These are phyloP conservation scores for Populus tomentosa DNA, from an alignment of 441 rosid genomes.

Conservation along the genomic window DNA sequence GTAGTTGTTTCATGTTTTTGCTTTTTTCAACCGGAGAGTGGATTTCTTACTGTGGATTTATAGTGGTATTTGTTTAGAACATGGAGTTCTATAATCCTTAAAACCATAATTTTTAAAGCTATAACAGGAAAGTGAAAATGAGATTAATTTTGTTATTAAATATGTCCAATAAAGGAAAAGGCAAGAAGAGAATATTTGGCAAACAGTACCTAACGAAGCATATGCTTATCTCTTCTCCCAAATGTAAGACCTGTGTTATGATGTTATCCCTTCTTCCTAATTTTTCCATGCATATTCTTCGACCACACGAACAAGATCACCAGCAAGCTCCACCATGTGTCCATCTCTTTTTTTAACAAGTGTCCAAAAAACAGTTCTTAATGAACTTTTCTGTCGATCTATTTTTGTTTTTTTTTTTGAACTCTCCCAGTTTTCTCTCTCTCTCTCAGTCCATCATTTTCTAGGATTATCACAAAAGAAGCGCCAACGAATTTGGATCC, in stretches of 20 bases:
- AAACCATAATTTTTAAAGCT: no score
- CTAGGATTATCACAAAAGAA: background rate
- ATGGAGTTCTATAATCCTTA: no score
- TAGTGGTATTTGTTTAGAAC: no score
- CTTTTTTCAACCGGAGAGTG: no score
- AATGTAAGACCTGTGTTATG: no score
- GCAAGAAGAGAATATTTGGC: background rate
- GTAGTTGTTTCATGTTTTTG: no score
- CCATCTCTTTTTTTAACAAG: background rate
- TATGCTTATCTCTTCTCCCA: background rate
- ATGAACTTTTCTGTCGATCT: background rate
- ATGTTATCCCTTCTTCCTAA: background rate
- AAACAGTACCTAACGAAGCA: background rate
- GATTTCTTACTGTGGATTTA: no score
- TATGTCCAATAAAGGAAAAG: no score
- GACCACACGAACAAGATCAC: background rate
- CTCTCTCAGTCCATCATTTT: background rate
- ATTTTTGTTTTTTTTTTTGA: no score
- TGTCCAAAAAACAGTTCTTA: background rate
- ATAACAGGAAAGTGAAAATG: no score
- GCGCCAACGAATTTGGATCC: conserved; percentile 58
- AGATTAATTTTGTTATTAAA: no score
- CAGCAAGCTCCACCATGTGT: background rate
- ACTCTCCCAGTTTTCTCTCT: background rate
- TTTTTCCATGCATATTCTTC: background rate